These are phyloP conservation scores for Aspergillus transmontanensis DNA, from an alignment of 2,329 filamentous ascomycete genomes.

Conservation along the genomic window DNA sequence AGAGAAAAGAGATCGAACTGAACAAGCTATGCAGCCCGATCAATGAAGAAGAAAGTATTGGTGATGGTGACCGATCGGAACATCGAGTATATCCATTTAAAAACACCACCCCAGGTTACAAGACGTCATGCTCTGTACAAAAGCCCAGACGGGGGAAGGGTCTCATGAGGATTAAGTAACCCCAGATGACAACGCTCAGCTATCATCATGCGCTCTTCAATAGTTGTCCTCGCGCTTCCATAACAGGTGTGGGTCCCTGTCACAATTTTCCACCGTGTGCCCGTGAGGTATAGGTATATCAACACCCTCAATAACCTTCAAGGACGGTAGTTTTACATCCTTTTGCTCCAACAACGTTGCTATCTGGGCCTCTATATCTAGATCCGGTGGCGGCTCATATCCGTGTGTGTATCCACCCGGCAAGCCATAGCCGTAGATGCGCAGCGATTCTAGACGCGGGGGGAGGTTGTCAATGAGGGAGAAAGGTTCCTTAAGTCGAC, in stretches of 20 bases:
- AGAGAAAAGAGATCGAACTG: too few species aligned
- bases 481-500: neutral
- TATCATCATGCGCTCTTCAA: accelerated
- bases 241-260: neutral
- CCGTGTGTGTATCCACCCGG: neutral
- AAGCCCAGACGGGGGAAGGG: too few species aligned
- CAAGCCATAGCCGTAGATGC: neutral
- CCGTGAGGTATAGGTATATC: neutral
- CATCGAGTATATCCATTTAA: too few species aligned
- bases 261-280: neutral
- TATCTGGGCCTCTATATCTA: neutral
- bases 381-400: accelerated
- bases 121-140: too few species aligned
- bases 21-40: too few species aligned
- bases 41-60: too few species aligned
- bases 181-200: neutral
- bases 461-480: neutral
- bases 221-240: neutral
- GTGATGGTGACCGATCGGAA: too few species aligned
- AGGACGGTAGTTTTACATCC: neutral
- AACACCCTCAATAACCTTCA: neutral
- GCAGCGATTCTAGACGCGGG: neutral
- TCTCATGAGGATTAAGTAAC: too few species aligned
- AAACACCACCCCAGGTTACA: too few species aligned
- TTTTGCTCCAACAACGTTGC: neutral